Evolutionary conservation across 2,329 filamentous ascomycete genomes (phyloP).

Genomic region (Graphilbum ipis-grandicollis): DNA sequence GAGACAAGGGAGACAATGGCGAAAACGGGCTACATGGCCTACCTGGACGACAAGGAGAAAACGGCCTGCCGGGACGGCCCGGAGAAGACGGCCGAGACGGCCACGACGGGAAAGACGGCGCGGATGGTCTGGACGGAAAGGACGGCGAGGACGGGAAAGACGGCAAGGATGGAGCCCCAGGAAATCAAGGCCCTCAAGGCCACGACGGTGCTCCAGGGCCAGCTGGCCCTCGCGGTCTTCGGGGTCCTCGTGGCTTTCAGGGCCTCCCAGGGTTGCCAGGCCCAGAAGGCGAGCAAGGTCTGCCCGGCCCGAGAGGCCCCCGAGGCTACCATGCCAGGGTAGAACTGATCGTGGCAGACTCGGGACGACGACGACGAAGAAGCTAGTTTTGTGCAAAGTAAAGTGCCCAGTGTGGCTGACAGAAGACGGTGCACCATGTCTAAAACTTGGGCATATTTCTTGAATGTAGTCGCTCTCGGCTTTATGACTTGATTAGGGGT

Average conservation of each 20-base stretch:
- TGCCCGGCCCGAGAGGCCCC: not conserved
- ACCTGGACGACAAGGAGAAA: too few species aligned
- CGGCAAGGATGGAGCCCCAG: not conserved
- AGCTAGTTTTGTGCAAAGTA: too few species aligned
- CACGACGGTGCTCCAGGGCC: not conserved
- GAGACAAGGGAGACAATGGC: not conserved
- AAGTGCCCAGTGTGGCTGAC: too few species aligned
- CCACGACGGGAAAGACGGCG: not conserved
- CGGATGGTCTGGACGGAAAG: not conserved
- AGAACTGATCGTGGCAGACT: not conserved
- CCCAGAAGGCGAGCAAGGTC: not conserved
- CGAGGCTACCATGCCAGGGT: not conserved
- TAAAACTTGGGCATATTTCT: too few species aligned
- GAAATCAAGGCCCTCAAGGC: not conserved
- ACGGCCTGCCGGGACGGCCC: not conserved
- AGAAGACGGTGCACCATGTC: too few species aligned
- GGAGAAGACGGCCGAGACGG: too few species aligned
- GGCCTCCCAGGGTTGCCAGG: not conserved
- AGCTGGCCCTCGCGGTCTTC: not conserved
- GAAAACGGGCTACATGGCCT: too few species aligned
- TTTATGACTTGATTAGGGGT: too few species aligned
- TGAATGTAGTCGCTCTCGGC: too few species aligned
- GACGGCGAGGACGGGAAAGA: not conserved
- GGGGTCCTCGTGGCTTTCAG: not conserved
- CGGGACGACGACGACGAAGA: not conserved